Evolutionary conservation across 805 yeast genomes (phyloP).

Genomic region (Metschnikowia cubensis): DNA sequence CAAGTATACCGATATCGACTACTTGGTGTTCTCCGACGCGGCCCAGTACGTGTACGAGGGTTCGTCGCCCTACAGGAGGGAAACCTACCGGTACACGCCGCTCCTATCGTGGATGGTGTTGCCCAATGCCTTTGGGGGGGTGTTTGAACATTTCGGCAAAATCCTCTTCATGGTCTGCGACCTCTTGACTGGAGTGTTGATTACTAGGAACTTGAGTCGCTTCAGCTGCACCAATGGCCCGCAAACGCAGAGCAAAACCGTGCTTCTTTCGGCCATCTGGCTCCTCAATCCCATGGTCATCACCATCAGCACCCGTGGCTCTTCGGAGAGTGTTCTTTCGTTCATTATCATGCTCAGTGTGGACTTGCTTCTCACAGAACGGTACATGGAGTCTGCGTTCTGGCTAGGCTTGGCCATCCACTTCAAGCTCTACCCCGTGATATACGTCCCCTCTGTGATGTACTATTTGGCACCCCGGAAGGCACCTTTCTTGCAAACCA

Average conservation of each 20-base stretch:
- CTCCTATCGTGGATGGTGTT: slow-evolving; percentile 75
- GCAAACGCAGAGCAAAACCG: slow-evolving; percentile 3
- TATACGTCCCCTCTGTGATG: slow-evolving; percentile 73
- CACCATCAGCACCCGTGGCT: slow-evolving; percentile 89
- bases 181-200: slow-evolving; percentile 68
- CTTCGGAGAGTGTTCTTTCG: slow-evolving; percentile 84
- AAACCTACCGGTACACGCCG: slow-evolving; percentile 93
- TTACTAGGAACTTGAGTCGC: slow-evolving; percentile 11
- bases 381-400: slow-evolving; percentile 32
- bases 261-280: slow-evolving; percentile 61
- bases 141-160: slow-evolving; percentile 67
- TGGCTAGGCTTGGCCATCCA: slow-evolving; percentile 79
- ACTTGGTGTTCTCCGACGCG: slow-evolving; percentile 91
- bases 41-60: slow-evolving; percentile 60
- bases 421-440: slow-evolving; percentile 87
- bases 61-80: slow-evolving; percentile 73
- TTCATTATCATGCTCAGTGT: slow-evolving; percentile 55
- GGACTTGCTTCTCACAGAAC: slow-evolving; percentile 35
- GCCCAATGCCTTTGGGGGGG: slow-evolving; percentile 53
- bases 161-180: slow-evolving; percentile 73
- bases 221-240: background rate
- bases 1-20: slow-evolving; percentile 92
- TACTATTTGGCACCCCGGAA: slow-evolving; percentile 34
- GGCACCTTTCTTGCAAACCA: slow-evolving; percentile 15
- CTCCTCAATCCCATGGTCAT: slow-evolving; percentile 91